Percentiles rank a stretch among this genome's conserved stretches.
phyloP scores from a whole-genome alignment of 1,284 basidiomycete species.

The Flammula alnicola region DNA sequence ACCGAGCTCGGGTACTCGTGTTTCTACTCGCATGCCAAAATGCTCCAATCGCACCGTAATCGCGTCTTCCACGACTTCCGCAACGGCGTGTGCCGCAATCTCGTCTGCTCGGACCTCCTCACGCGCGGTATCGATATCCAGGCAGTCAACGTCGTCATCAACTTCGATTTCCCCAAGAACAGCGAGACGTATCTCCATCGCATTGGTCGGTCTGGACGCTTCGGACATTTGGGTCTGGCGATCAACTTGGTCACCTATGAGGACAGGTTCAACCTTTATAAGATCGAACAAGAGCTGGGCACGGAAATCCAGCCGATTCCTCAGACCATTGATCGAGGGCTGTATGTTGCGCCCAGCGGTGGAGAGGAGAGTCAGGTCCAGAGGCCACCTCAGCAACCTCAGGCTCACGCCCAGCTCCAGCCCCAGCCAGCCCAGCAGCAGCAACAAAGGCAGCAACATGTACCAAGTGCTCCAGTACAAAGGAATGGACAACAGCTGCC shows the following conservation, averaged over 20 bases:
- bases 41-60: constrained; percentile 98
- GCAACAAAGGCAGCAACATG: constrained; percentile 11
- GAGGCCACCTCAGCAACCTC: constrained; percentile 41
- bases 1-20: constrained; percentile 99
- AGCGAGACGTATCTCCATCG: constrained; percentile 98
- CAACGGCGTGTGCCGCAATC: constrained; percentile 96
- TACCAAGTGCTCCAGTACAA: constrained; percentile 14
- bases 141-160: constrained; percentile 99
- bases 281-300: constrained; percentile 97
- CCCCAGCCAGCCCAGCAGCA: constrained; percentile 24
- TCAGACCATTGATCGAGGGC: constrained; percentile 86
- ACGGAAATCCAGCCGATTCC: constrained; percentile 99
- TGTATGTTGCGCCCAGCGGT: constrained; percentile 83
- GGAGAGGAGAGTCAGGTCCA: constrained; percentile 52
- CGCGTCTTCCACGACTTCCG: constrained; percentile 99
- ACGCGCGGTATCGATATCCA: constrained; percentile 99
- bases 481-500: constrained; percentile 22
- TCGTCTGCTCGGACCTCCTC: constrained; percentile 95
- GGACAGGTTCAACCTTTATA: constrained; percentile 96
- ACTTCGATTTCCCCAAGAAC: constrained; percentile 99
- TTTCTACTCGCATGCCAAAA: constrained; percentile 99
- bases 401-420: constrained; percentile 24
- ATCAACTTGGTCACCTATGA: constrained; percentile 98
- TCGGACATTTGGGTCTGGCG: constrained; percentile 95
- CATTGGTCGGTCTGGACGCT: constrained; percentile 96